These are phyloP conservation scores for Aspergillus sp. DNA, from an alignment of 2,329 filamentous ascomycete species.

Conservation along the genomic window DNA sequence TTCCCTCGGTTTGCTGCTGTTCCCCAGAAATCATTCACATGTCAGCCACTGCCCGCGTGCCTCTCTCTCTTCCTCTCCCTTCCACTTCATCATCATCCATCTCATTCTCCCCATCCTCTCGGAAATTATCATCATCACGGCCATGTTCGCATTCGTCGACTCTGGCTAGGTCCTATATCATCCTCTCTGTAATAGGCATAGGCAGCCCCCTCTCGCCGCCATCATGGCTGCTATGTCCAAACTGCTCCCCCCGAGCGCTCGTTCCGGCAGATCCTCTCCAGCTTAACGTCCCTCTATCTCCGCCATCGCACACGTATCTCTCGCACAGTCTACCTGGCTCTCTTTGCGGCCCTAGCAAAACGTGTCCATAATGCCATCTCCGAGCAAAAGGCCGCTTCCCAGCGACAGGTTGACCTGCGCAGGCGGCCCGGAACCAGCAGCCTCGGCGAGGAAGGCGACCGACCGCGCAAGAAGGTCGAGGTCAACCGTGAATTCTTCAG, in stretches of 20 bases:
- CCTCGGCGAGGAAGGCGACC: conserved; percentile 25
- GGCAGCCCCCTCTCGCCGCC: conserved; percentile 4
- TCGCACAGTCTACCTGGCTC: conserved; percentile 74
- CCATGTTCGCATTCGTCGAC: conserved; percentile 16
- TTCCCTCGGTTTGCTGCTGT: too few species aligned
- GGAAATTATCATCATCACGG: conserved; percentile 2
- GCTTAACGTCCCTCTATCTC: conserved; percentile 69
- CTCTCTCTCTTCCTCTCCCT: background rate
- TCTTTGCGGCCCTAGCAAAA: conserved; percentile 75
- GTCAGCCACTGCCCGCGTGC: too few species aligned
- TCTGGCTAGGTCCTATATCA: conserved; percentile 11
- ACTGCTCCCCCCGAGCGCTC: conserved; percentile 61
- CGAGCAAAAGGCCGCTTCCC: conserved; percentile 83
- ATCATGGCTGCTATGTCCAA: conserved; percentile 74
- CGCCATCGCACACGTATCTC: conserved; percentile 77
- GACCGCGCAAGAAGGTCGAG: conserved; percentile 72
- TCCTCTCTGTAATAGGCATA: conserved; percentile 2
- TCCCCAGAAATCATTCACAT: too few species aligned
- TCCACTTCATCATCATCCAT: background rate
- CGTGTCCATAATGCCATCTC: conserved; percentile 87
- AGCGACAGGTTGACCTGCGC: conserved; percentile 59
- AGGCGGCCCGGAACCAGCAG: conserved; percentile 46
- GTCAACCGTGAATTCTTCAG: conserved; percentile 83
- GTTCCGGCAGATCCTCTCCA: conserved; percentile 60
- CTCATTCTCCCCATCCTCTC: background rate